Evolutionary conservation across 2,329 filamentous ascomycete species (phyloP).

Genomic region (Fusarium agapanthi): DNA sequence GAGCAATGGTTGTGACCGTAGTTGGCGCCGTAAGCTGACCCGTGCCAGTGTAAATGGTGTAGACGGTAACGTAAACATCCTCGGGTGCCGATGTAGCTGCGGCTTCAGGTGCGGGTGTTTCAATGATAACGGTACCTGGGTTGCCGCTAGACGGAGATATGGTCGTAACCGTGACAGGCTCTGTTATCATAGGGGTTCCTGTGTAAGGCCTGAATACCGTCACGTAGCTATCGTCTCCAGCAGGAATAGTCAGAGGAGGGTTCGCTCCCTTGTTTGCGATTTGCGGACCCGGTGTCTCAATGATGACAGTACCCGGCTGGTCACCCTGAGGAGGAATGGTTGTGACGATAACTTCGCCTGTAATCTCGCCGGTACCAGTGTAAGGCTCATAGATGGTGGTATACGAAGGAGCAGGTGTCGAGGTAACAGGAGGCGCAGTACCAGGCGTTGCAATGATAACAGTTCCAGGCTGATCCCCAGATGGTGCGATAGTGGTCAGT

Average conservation of each 20-base stretch:
- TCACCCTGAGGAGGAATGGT: constrained; percentile 8
- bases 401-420: constrained; percentile 3
- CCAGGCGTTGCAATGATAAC: constrained; percentile 14
- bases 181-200: constrained; percentile 14
- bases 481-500: not conserved
- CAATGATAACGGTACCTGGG: constrained; percentile 27
- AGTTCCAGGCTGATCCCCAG: not conserved
- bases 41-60: constrained; percentile 17
- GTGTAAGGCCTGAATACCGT: constrained; percentile 27
- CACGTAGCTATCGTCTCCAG: constrained; percentile 20
- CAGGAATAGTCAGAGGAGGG: constrained; percentile 13
- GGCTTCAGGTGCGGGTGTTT: constrained; percentile 3
- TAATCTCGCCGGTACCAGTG: constrained; percentile 9
- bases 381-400: constrained; percentile 23
- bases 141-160: constrained; percentile 5
- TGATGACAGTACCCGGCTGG: constrained; percentile 20
- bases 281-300: constrained; percentile 13
- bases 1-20: constrained; percentile 16
- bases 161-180: constrained; percentile 19
- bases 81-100: not conserved
- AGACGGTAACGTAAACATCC: constrained; percentile 18
- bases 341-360: not conserved
- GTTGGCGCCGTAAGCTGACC: constrained; percentile 8
- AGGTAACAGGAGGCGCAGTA: not conserved
- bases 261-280: constrained; percentile 9